These are phyloP conservation scores for Sporothrix schenckii DNA, from an alignment of 2,329 filamentous ascomycete species.

Conservation along the genomic window DNA sequence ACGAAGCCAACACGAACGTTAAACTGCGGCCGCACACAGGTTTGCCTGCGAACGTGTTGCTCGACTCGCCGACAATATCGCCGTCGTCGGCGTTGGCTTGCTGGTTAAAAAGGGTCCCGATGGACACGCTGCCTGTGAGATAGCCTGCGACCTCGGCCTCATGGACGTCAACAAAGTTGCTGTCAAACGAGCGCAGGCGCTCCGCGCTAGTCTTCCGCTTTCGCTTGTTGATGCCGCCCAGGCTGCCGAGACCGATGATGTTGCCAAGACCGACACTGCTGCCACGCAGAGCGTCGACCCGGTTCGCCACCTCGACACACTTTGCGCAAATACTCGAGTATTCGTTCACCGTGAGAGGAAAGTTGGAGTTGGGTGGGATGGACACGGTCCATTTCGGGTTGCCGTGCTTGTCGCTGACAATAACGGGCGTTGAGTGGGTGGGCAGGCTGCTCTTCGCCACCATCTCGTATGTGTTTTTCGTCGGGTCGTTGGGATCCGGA, in stretches of 20 bases:
- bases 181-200: slow-evolving; percentile 49
- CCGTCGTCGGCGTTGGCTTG: slow-evolving; percentile 37
- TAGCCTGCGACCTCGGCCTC: slow-evolving; percentile 70
- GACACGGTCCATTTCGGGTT: slow-evolving; percentile 77
- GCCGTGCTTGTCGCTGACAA: slow-evolving; percentile 67
- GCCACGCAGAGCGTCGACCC: slow-evolving; percentile 55
- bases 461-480: slow-evolving; percentile 64
- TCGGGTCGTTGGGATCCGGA: slow-evolving; percentile 31
- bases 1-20: slow-evolving; percentile 75
- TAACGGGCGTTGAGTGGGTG: slow-evolving; percentile 70
- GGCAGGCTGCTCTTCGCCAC: slow-evolving; percentile 68
- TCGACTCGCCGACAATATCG: slow-evolving; percentile 53
- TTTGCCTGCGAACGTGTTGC: slow-evolving; percentile 49
- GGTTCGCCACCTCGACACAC: slow-evolving; percentile 65
- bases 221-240: slow-evolving; percentile 10
- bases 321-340: slow-evolving; percentile 71
- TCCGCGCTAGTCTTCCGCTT: slow-evolving; percentile 4
- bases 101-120: slow-evolving; percentile 41
- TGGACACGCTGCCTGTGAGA: slow-evolving; percentile 54
- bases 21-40: slow-evolving; percentile 69
- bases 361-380: slow-evolving; percentile 67
- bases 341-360: slow-evolving; percentile 67
- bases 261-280: neutral
- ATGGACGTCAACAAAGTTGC: slow-evolving; percentile 72
- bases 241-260: neutral